Percentiles rank a stretch among this genome's conserved stretches.
Evolutionary conservation across 2,329 filamentous ascomycete genomes (phyloP).

Genomic region (Zasmidium cellare): DNA sequence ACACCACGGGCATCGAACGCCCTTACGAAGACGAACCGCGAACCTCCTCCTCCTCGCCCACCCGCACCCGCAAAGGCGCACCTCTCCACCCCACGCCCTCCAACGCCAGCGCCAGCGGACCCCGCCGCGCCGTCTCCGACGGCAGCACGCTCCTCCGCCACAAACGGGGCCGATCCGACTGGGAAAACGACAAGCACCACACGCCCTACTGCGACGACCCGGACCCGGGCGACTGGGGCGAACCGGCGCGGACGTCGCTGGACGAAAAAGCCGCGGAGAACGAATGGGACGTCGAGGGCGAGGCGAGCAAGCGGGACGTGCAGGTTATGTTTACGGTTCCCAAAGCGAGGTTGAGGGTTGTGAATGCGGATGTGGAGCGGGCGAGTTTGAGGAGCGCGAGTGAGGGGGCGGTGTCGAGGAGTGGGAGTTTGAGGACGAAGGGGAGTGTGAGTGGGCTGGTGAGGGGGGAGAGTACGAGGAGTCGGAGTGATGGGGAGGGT

Average conservation of each 20-base stretch:
- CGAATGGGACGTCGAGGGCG: conserved; percentile 54
- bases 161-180: conserved; percentile 45
- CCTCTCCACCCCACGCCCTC: neutral
- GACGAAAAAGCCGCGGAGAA: conserved; percentile 38
- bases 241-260: conserved; percentile 16
- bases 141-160: conserved; percentile 41
- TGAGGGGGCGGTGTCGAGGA: conserved; percentile 28
- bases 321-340: conserved; percentile 87
- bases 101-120: conserved; percentile 15
- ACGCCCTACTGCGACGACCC: conserved; percentile 35
- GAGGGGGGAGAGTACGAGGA: conserved; percentile 18
- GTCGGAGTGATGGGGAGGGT: conserved; percentile 15
- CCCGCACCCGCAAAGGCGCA: conserved; percentile 9
- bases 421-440: conserved; percentile 18
- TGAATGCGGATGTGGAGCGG: conserved; percentile 68
- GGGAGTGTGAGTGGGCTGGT: conserved; percentile 6
- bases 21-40: conserved; percentile 16
- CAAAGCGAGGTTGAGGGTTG: conserved; percentile 80
- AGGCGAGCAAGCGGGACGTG: conserved; percentile 48
- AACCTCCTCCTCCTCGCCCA: conserved; percentile 28
- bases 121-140: conserved; percentile 46
- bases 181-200: conserved; percentile 27
- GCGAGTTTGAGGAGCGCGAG: conserved; percentile 38
- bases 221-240: conserved; percentile 36
- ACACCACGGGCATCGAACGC: conserved; percentile 4